Evolutionary conservation across 345 rosid species (phyloP), one percentile per base, ranked within the genome.

Genomic region (Pugionium dolabratum): DNA sequence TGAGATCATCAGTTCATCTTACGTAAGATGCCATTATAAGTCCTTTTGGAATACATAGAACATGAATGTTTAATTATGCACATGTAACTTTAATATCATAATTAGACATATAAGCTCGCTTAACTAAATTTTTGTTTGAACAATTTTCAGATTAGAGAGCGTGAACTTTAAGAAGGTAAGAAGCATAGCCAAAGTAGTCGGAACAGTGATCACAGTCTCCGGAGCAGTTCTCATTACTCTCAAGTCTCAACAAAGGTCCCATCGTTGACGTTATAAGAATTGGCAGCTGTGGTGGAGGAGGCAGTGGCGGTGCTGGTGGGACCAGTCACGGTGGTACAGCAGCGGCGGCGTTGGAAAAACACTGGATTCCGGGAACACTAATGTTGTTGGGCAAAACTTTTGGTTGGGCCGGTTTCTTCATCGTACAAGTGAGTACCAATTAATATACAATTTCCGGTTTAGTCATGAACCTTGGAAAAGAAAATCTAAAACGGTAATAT

Each of bases 211-310:
- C 47, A 88, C 92, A 6, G 90, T 90, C 7, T 69, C 75, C 2
- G 98, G 98, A 67, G 97, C 98, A 31, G 75, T 88, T 82, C 85
- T 88, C 40, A 93, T 93, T 97, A 93, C 97, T 32, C 59, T 93
- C n/a, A n/a, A n/a, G n/a, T n/a, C n/a, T n/a, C 37, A 85, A 85
- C 84, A 90, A 87, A 82, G 98, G 98, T 54, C 98, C 97, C 5
- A 75, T 83, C 34, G n/a, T 92, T 51, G 75, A 87, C 45, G 75
- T 92, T 28, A 64, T 82, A 1, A 68, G 10, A 46, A 5, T 78
- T 4, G 79, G 75, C 2, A 70, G 74, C 7, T 81, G 82, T 2
- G 76, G 54, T 4, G 50, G 62, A 77, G 76, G 77, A 10, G 57
- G 55, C 74, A 26, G 63, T 7, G 18, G 70, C 9, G 77, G 61